Evolutionary conservation across 345 rosid species (phyloP).

Genomic region (Crucihimalaya himalaica): DNA sequence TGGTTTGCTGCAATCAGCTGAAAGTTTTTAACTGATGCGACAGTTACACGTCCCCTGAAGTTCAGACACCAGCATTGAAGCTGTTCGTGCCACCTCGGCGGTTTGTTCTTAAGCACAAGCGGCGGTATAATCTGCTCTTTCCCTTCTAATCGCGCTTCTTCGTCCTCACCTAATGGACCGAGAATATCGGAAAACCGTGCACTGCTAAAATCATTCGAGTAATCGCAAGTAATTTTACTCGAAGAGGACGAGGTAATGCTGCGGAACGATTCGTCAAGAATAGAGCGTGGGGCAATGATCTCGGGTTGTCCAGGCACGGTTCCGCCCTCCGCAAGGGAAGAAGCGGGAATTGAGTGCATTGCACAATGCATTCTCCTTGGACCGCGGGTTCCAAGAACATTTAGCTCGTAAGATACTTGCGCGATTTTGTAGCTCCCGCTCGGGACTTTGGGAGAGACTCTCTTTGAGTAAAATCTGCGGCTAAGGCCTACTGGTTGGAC

Average conservation of each 20-base stretch:
- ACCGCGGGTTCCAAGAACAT: conserved; percentile 90
- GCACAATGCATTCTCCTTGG: conserved; percentile 94
- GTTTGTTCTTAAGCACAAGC: conserved; percentile 72
- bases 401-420: conserved; percentile 82
- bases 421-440: conserved; percentile 87
- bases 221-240: conserved; percentile 54
- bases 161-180: conserved; percentile 58
- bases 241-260: conserved; percentile 68
- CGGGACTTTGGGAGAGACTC: conserved; percentile 88
- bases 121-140: conserved; percentile 62
- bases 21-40: conserved; percentile 94
- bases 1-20: conserved; percentile 87
- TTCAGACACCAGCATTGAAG: conserved; percentile 97
- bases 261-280: conserved; percentile 84
- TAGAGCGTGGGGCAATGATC: conserved; percentile 61
- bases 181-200: conserved; percentile 82
- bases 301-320: conserved; percentile 84
- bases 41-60: conserved; percentile 91
- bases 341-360: conserved; percentile 79
- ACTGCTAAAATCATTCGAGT: conserved; percentile 74
- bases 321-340: conserved; percentile 76
- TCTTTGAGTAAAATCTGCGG: conserved; percentile 78
- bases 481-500: conserved; percentile 68
- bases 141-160: conserved; percentile 39
- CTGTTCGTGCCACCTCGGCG: conserved; percentile 97